Base-by-base conservation (phyloP, 495 filamentous ascomycete species). In the Bathelium albidoporum region DNA sequence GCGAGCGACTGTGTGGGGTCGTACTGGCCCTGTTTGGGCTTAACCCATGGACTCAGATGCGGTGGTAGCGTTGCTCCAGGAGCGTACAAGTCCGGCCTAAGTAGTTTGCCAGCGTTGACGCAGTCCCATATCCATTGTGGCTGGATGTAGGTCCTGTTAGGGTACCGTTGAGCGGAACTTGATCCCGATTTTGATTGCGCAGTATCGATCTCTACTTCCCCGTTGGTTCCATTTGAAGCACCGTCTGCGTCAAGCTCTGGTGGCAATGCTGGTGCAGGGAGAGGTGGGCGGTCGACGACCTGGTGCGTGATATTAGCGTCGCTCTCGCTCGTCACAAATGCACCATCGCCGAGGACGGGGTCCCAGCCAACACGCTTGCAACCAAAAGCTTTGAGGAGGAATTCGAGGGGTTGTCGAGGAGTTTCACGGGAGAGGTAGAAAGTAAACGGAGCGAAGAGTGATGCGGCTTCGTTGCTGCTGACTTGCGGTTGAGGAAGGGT, bases 41-140 rank as follows among this genome's bases (percentile, higher is more conserved):
- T 93, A 52, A 97, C 91, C 84, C 95, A 98, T 34, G 94, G 94
- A 72, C 92, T 97, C 63, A 98, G 74, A 81, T 98, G 94, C 3
- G 94, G 91, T 18, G 94, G 94, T 34, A 98, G 80, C 64, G 87
- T 84, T 16, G 91, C 88, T 22, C 94, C 95, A 2, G 95, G 92
- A 2, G 85, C 89, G 66, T 98, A 98, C 1, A 94, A 78, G 72
- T 96, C 90, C 14, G 92, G 86, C 41, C 88, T 81, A 66, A 97
- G 87, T 41, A 98, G 76, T 73, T 89, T 89, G 44, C 89, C 89
- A 29, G 89, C 85, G 74, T 98, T 98, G 68, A 97, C 77, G 71
- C 88, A 90, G 66, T 98, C 94, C 94, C 94, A 98, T 16, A 98
- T 83, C 91, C 95, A 98, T 72, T 98, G 94, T 24, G 94, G 94